Base-by-base conservation (phyloP, 192 early-diverging fungal species). In the Dissophora ornata region DNA sequence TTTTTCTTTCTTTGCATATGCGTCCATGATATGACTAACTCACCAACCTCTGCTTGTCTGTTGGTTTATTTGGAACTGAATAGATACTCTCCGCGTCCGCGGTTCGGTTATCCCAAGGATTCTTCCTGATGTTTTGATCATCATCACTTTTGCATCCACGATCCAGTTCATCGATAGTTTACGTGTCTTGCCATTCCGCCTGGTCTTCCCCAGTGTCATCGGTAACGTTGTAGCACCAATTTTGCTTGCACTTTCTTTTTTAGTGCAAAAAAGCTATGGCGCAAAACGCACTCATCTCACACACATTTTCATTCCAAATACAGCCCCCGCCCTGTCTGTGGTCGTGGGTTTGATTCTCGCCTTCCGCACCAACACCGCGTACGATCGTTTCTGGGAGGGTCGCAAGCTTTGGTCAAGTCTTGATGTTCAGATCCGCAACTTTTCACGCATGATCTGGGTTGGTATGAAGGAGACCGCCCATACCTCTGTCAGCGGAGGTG, bases 341-440 rank as follows among this genome's bases (percentile, higher is more conserved):
- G 79, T 80, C 13, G 70, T 68, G 29, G 79, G 69, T 60, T 62
- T 71, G 63, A 73, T 80, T 33, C 45, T 80, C 13, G 70, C 69
- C 6, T 74, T 80, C 60, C 59, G 79, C 24, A 74, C 79, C 66
- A 80, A 80, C 55, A 80, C 65, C 38, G 70, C 69, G 19, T 80
- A 80, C 25, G 79, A 80, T 53, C 63, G 79, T 53, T 80, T 62
- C 61, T 80, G 79, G 79, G 79, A 80, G 46, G 79, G 79, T 62
- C 68, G 79, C 44, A 80, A 80, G 55, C 49, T 80, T 16, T 80
- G 79, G 79, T n/a, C 69, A 2, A 32, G 13, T 38, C 55, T 80
- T 13, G 70, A 69, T 62, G 79, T 62, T 47, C 69, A 80, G 48
- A 74, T 80, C 29, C 68, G 79, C 15, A 80, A 74, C 49, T 71